These are phyloP conservation scores for Wallacemonas collosoma DNA, from an alignment of 208 protist species.

Conservation along the genomic window DNA sequence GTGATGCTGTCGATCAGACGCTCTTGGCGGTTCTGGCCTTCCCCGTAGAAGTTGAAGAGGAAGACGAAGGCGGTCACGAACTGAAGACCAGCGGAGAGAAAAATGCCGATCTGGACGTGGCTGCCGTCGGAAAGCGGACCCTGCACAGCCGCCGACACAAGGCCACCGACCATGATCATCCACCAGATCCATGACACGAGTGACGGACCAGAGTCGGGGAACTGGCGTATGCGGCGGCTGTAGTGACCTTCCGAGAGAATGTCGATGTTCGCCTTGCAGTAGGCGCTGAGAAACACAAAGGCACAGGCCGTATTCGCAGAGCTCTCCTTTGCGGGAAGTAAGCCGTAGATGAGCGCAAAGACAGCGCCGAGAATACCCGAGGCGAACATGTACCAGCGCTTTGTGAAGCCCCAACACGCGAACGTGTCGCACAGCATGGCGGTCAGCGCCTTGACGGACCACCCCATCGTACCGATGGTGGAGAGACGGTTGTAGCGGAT, in stretches of 20 bases:
- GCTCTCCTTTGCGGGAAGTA: conserved; percentile 38
- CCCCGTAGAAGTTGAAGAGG: conserved; percentile 70
- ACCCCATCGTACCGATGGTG: conserved; percentile 43
- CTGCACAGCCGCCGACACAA: conserved; percentile 45
- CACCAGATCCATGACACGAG: conserved; percentile 76
- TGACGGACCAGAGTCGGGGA: conserved; percentile 43
- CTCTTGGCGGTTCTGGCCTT: conserved; percentile 60
- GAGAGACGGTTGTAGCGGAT: conserved; percentile 52
- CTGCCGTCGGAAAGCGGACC: conserved; percentile 58
- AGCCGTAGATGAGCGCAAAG: conserved; percentile 46
- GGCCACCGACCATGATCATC: conserved; percentile 47
- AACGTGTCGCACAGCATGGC: conserved; percentile 68
- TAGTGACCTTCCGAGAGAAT: conserved; percentile 82
- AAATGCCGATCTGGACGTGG: conserved; percentile 44
- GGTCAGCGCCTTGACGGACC: conserved; percentile 66
- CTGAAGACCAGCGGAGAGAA: conserved; percentile 58
- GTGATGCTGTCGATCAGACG: conserved; percentile 23
- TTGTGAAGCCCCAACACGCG: conserved; percentile 66
- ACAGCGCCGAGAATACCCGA: conserved; percentile 45
- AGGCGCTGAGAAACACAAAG: conserved; percentile 60
- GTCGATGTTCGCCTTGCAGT: conserved; percentile 71
- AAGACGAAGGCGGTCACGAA: conserved; percentile 54
- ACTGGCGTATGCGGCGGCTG: conserved; percentile 60
- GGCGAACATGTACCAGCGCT: conserved; percentile 66
- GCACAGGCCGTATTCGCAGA: conserved; percentile 36